Conservation (phyloP, 495 filamentous ascomycete species). For the Lophiostoma macrostomum region DNA sequence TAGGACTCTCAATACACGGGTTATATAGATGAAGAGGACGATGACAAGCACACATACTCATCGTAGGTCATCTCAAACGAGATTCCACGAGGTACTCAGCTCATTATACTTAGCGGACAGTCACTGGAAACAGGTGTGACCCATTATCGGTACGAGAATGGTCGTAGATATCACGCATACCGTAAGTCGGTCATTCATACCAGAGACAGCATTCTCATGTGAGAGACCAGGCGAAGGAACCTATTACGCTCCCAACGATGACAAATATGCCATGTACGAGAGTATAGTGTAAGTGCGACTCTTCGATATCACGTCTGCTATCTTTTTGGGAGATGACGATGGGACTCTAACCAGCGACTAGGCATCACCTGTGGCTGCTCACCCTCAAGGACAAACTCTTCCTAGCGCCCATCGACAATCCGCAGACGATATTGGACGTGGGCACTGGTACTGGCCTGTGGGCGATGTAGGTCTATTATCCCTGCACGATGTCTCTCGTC, state of each 20-base stretch:
- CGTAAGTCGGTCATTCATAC: conserved; percentile 9
- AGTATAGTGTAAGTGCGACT: conserved; percentile 23
- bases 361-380: conserved; percentile 36
- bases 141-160: conserved; percentile 38
- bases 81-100: too few species aligned
- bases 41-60: conserved; percentile 23
- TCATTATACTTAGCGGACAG: too few species aligned
- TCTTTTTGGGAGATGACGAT: not conserved
- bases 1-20: conserved; percentile 12
- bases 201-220: not conserved
- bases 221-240: conserved; percentile 23
- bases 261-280: conserved; percentile 16
- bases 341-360: not conserved
- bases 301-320: not conserved
- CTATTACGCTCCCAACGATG: conserved; percentile 33
- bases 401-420: conserved; percentile 35
- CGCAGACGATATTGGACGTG: conserved; percentile 36
- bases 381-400: conserved; percentile 37
- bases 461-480: conserved; percentile 33
- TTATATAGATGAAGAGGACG: conserved; percentile 21
- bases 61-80: conserved; percentile 22
- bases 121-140: conserved; percentile 35
- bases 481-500: not conserved
- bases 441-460: conserved; percentile 41
- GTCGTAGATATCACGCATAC: conserved; percentile 38